Evolutionary conservation across 116 monocot species (phyloP), one percentile per base, ranked within the genome.

Genomic region (Posidonia oceanica): DNA sequence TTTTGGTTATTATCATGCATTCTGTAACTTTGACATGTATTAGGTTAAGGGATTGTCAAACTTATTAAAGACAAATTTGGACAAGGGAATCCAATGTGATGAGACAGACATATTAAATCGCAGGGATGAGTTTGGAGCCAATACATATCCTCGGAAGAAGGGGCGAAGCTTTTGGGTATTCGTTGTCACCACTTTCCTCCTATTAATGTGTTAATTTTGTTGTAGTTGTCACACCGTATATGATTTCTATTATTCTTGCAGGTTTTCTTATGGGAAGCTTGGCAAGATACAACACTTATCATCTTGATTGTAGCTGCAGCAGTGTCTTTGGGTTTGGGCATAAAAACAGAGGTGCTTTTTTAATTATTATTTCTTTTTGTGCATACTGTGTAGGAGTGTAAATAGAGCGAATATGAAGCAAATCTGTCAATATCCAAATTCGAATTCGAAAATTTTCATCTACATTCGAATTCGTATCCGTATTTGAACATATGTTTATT

Each of bases 231-330:
- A 51, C 39, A 42, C 18, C 20, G 55, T 56, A 1, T 18, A 55
- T 57, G n/a, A 7, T 70, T 23, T 36, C 12, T 56, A 44, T n/a
- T 61, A 17, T 71, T 71, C 18, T 71, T 76, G 20, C 67, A 95
- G 95, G 74, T 83, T 67, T 95, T 95, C 60, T 39, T 95, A 48
- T 91, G 88, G 88, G 95, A 95, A 74, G 91, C 95, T 62, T 84
- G 84, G 64, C 83, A 95, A 83, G 95, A 95, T 88, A 75, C 83
- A 64, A 89, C 92, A 17, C 85, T 91, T 58, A 70, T 89, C 63
- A 97, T 89, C 56, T 70, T 97, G 63, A 85, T 91, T 67, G 63
- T 89, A 69, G 89, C 89, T 71, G 91, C 92, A 38, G 80, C 82
- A 59, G 22, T 87, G 61, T 97, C 95, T 57, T 74, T 95, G 59